Percentiles rank a stretch among this genome's conserved stretches.
Evolutionary conservation across 495 filamentous ascomycete species (phyloP).

Genomic region (Cladorrhinum samala): DNA sequence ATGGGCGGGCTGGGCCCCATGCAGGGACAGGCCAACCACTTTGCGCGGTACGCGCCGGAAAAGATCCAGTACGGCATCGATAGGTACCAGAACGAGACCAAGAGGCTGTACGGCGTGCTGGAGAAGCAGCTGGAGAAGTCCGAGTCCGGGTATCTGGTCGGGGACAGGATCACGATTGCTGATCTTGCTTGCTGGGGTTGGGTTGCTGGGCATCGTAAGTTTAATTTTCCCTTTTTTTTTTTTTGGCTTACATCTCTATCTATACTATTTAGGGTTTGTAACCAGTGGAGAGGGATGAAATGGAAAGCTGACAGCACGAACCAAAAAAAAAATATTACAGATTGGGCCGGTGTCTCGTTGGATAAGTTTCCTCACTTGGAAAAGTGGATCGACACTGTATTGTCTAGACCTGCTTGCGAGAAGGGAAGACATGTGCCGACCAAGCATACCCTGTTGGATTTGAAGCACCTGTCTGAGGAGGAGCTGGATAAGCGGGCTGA

Average conservation of each 20-base stretch:
- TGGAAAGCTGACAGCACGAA: too few species aligned
- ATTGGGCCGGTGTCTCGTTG: slow-evolving; percentile 69
- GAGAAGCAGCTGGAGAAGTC: slow-evolving; percentile 63
- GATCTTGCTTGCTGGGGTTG: slow-evolving; percentile 81
- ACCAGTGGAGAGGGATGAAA: too few species aligned
- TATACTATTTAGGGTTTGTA: too few species aligned
- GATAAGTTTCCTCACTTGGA: slow-evolving; percentile 66
- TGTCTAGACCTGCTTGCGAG: slow-evolving; percentile 60
- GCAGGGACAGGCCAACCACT: slow-evolving; percentile 91
- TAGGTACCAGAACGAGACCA: slow-evolving; percentile 76
- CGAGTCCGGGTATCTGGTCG: slow-evolving; percentile 65
- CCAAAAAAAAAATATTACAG: too few species aligned
- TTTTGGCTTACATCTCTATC: too few species aligned
- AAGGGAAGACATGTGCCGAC: slow-evolving; percentile 75
- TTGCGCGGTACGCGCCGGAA: slow-evolving; percentile 77
- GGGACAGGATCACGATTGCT: slow-evolving; percentile 73
- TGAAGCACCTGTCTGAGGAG: slow-evolving; percentile 32
- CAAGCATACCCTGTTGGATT: slow-evolving; percentile 55
- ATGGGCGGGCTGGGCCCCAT: slow-evolving; percentile 81
- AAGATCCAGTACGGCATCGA: slow-evolving; percentile 80
- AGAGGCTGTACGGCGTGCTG: slow-evolving; percentile 73
- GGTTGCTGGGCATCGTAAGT: slow-evolving; percentile 46
- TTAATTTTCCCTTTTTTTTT: too few species aligned
- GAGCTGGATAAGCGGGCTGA: slow-evolving; percentile 49
- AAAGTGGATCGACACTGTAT: slow-evolving; percentile 61